phyloP scores from a whole-genome alignment of 2,329 filamentous ascomycete genomes.

The Capronia americana region DNA sequence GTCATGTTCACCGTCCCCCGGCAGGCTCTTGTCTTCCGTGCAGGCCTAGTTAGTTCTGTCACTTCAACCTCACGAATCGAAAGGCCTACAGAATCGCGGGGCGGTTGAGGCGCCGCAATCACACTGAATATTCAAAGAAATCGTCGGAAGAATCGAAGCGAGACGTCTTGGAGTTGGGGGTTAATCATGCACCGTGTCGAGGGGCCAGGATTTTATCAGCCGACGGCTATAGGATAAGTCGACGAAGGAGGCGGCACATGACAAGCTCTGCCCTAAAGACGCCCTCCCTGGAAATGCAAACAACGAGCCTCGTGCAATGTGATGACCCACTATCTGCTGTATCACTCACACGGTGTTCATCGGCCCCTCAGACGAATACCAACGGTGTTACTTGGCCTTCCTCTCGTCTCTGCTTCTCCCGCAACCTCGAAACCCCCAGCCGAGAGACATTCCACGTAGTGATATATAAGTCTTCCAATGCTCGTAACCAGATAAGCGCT shows the following conservation, averaged over 20 bases:
- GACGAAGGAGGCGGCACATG: not conserved
- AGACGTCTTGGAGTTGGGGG: not conserved
- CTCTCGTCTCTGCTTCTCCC: not conserved
- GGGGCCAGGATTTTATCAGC: not conserved
- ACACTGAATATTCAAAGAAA: not conserved
- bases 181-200: not conserved
- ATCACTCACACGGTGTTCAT: not conserved
- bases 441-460: slow-evolving; percentile 16
- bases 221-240: not conserved
- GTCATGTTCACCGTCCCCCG: slow-evolving; percentile 11
- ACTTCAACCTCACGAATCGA: not conserved
- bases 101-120: not conserved
- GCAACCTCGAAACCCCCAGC: slow-evolving; percentile 1
- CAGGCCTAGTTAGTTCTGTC: not conserved
- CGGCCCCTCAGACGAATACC: not conserved
- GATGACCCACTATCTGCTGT: not conserved
- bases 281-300: no score
- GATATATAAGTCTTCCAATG: slow-evolving; percentile 26
- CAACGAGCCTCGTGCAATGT: slow-evolving; percentile 6
- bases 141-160: not conserved
- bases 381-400: not conserved
- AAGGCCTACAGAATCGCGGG: not conserved
- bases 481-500: slow-evolving; percentile 12
- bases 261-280: not conserved
- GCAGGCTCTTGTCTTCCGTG: slow-evolving; percentile 3